Evolutionary conservation across 2,329 filamentous ascomycete species (phyloP), one percentile per base, ranked within the genome.

Genomic region (Ceratocystis cacaofunesta): DNA sequence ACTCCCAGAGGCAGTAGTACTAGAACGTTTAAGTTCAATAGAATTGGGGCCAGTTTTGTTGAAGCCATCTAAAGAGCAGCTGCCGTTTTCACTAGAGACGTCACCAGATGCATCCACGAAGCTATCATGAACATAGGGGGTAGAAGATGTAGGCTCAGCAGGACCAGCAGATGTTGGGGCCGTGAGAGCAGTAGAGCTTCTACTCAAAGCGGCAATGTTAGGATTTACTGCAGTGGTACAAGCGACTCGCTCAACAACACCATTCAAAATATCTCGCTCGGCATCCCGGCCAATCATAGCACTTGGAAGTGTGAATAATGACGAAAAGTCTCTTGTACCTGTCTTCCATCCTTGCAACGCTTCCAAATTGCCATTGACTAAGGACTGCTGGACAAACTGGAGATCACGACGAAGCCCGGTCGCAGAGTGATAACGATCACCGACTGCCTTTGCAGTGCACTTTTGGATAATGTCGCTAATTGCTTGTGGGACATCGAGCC

Each of bases 361-460:
- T 63, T 83, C 77, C 68, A 82, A 80, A 70, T 96, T 86, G 19
- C 90, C 92, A 70, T 90, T 84, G 2, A 82, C 84, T 5, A 96
- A 78, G 46, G 92, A 80, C 69, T 86, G 82, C 69, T 89, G 85
- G 4, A 96, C 85, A 70, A 85, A 81, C 63, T 85, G 75, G 62
- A 97, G 76, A 72, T 97, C 92, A 71, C 89, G 81, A 69, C 90
- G 90, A 67, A 96, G 80, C 1, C 92, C 92, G 67, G 89, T 91
- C 0, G 89, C 88, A 5, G 90, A 95, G 71, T 95, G 88, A 73
- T 96, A 97, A 15, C 92, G 85, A 66, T 96, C 92, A 66, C 85
- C 83, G 61, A 95, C 89, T 67, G 86, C 88, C 74, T 95, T 95
- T 68, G 90, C 86, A 0, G 91, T 96, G 82, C 95, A 96, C 73